Conservation (phyloP, 495 filamentous ascomycete genomes). For the Penicillium manginii region DNA sequence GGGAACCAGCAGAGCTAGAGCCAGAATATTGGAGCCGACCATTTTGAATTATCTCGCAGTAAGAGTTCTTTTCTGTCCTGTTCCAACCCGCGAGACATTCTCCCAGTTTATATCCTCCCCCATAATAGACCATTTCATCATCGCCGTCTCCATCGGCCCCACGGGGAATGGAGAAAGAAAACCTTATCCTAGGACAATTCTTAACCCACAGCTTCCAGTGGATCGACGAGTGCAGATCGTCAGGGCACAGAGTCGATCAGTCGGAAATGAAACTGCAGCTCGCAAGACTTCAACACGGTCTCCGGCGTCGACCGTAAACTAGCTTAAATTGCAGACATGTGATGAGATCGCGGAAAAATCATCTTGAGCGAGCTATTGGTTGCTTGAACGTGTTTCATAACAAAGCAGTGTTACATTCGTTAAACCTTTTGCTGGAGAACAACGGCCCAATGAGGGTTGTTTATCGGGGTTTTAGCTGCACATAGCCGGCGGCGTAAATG, state of each 20-base stretch:
- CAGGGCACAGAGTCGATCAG: neutral
- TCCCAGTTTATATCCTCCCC: conserved; percentile 2
- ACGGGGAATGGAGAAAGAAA: neutral
- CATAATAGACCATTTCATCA: neutral
- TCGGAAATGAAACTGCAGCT: neutral
- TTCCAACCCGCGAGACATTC: neutral
- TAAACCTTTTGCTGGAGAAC: neutral
- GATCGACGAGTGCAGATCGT: neutral
- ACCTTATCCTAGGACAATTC: neutral
- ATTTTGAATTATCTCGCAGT: conserved; percentile 7
- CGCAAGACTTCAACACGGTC: neutral
- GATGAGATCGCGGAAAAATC: neutral
- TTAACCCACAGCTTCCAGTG: neutral
- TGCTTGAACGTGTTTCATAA: neutral
- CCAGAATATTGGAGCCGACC: conserved; percentile 15
- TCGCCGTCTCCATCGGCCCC: neutral
- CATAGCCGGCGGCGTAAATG: neutral
- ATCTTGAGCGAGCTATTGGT: neutral
- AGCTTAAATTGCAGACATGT: neutral
- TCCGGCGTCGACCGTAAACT: neutral
- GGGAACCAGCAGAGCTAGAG: conserved; percentile 22
- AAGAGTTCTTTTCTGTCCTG: neutral
- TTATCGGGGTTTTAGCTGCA: neutral
- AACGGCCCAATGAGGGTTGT: neutral
- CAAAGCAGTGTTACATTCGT: neutral